These are phyloP conservation scores for Fraxinus nigra DNA, from an alignment of 305 asterid genomes.

Conservation along the genomic window DNA sequence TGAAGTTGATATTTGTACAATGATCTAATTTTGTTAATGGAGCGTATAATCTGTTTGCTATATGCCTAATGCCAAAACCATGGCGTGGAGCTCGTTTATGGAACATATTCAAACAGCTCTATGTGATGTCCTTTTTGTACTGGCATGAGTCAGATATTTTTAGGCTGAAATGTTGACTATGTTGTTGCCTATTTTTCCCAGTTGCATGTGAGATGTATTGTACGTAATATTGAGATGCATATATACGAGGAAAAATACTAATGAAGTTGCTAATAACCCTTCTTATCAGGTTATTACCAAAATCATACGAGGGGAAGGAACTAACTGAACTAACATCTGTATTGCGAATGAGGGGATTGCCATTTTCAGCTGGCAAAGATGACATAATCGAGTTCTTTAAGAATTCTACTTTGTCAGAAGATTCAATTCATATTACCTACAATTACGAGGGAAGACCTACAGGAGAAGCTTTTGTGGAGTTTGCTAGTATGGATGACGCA, in stretches of 20 bases:
- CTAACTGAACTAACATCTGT: slow-evolving; percentile 52
- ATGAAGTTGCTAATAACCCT: slow-evolving; percentile 2
- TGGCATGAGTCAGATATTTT: neutral
- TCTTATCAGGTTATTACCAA: slow-evolving; percentile 54
- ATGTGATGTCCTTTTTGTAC: neutral
- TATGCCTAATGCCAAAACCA: neutral
- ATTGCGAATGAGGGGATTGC: slow-evolving; percentile 88
- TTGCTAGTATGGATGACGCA: slow-evolving; percentile 66
- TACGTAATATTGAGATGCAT: neutral
- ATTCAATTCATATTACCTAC: slow-evolving; percentile 54
- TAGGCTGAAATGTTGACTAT: neutral
- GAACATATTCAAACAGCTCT: neutral
- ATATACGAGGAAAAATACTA: neutral
- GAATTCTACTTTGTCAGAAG: slow-evolving; percentile 56
- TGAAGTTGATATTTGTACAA: neutral
- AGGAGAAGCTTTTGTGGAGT: slow-evolving; percentile 94
- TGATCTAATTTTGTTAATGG: neutral
- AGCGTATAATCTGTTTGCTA: too few species aligned
- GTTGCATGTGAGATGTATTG: neutral
- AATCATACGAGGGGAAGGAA: slow-evolving; percentile 61
- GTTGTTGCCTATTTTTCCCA: neutral
- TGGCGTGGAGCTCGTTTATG: neutral
- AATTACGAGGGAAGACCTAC: slow-evolving; percentile 74
- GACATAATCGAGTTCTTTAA: slow-evolving; percentile 78
- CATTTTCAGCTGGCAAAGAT: slow-evolving; percentile 89